phyloP scores from a whole-genome alignment of 2,329 filamentous ascomycete species.

The Pseudogymnoascus destructans region DNA sequence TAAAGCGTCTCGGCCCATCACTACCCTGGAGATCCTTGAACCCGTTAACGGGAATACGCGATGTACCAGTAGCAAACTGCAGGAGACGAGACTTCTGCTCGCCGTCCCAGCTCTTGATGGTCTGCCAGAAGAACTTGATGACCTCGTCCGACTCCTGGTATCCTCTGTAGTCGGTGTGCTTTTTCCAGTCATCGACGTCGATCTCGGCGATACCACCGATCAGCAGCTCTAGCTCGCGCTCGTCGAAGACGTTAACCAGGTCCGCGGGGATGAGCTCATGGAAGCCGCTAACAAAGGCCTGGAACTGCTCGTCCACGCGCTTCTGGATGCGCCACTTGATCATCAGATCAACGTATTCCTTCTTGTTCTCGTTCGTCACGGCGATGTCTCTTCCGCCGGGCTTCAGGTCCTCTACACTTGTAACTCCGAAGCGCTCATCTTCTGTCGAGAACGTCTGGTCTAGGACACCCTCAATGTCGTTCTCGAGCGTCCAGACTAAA shows the following conservation, averaged over 20 bases:
- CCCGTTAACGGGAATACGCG: conserved; percentile 94
- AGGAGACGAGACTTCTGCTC: conserved; percentile 94
- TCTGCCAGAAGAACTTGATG: conserved; percentile 98
- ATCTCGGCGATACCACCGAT: conserved; percentile 99
- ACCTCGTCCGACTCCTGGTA: conserved; percentile 98
- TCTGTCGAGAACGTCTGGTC: conserved; percentile 96
- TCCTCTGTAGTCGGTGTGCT: conserved; percentile 96
- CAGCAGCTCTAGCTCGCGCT: conserved; percentile 87
- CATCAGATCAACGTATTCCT: conserved; percentile 95
- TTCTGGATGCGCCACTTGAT: conserved; percentile 99
- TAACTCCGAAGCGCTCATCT: conserved; percentile 91
- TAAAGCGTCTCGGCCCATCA: conserved; percentile 88
- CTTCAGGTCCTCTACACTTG: conserved; percentile 87
- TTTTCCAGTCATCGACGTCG: conserved; percentile 99
- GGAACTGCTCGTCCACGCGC: conserved; percentile 95
- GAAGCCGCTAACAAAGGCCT: conserved; percentile 94
- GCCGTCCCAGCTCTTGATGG: conserved; percentile 89
- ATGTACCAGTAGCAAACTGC: conserved; percentile 95
- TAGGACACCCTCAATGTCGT: conserved; percentile 84
- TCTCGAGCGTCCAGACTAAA: conserved; percentile 94
- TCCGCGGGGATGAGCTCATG: conserved; percentile 94
- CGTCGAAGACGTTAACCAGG: conserved; percentile 95
- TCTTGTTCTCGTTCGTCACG: conserved; percentile 97
- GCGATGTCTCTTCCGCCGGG: conserved; percentile 82
- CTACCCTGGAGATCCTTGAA: conserved; percentile 98